Evolutionary conservation across 495 filamentous ascomycete species (phyloP), one percentile per base, ranked within the genome.

Genomic region (Chaetomidium leptoderma): DNA sequence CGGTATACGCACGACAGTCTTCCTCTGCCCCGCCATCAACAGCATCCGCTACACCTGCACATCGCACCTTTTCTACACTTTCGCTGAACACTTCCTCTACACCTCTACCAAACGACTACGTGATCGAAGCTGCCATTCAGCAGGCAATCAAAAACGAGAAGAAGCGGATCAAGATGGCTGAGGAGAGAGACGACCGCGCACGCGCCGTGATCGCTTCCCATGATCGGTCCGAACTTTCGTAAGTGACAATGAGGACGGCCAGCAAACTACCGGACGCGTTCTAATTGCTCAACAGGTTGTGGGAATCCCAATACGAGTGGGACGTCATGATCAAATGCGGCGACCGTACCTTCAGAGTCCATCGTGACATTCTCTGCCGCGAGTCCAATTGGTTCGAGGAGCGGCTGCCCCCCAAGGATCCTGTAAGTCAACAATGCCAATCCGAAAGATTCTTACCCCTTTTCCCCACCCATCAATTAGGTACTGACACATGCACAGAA

Each of bases 331-430:
- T 68, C 14, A 16, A 17, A 13, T 68, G 66, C 44, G 17, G 33
- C 2, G 24, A 9, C 8, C 13, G 2, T 6, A 3, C 9, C 1
- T 64, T 45, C 49, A 45, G n/a, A 19, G 45, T 68, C n/a, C 66
- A 69, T 45, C 59, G 57, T 17, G 57, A 63, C 16, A 61, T 69
- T 23, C 54, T 69, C 33, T 53, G 19, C 36, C 51, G 57, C 10
- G 61, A 66, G 48, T 66, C 59, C 0, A 16, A 30, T 5, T 62
- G 30, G 45, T 64, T 69, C 52, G 37, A 23, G 36, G 47, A 53
- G 0, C 29, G 49, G 1, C 30, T 62, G 16, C 59, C 63, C 1
- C 53, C 53, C 32, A 64, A 59, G 30, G 33, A 60, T 32, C 37
- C 26, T 5, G 63, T 65, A 56, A 35, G 59, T 62, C 19, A 40